Evolutionary conservation across 1,284 basidiomycete species (phyloP).

Genomic region (Meripilus lineatus): DNA sequence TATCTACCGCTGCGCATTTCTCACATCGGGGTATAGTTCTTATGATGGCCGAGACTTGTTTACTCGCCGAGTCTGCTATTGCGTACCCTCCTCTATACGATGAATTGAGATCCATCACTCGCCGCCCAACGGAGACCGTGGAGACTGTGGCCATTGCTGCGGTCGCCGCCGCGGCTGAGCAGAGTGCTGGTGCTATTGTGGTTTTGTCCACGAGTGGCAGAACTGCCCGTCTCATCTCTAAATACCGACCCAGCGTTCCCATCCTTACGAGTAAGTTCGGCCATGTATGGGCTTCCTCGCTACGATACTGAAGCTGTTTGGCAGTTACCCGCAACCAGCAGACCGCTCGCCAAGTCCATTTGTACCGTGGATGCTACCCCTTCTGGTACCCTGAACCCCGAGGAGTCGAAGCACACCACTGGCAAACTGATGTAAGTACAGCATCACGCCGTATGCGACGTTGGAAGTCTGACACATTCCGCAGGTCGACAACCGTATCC

Average conservation of each 20-base stretch:
- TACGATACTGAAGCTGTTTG: neutral
- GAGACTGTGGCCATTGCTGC: conserved; percentile 95
- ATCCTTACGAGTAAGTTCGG: conserved; percentile 84
- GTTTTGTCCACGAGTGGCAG: conserved; percentile 97
- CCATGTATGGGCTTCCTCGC: conserved; percentile 1
- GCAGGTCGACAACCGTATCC: conserved; percentile 83
- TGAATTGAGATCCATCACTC: conserved; percentile 75
- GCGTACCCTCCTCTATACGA: conserved; percentile 92
- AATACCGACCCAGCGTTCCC: conserved; percentile 92
- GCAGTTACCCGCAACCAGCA: conserved; percentile 95
- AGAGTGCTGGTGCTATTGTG: conserved; percentile 90
- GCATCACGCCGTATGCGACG: conserved; percentile 24
- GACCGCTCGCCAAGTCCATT: conserved; percentile 94
- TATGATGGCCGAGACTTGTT: conserved; percentile 99
- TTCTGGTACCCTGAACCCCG: conserved; percentile 95
- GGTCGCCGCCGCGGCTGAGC: conserved; percentile 92
- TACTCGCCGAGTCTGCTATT: conserved; percentile 90
- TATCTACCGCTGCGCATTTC: conserved; percentile 5
- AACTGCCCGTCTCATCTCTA: conserved; percentile 94
- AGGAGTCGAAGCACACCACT: conserved; percentile 83
- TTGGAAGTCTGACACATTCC: conserved; percentile 17
- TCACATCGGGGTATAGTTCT: conserved; percentile 51
- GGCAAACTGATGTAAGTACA: conserved; percentile 90
- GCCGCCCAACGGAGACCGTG: conserved; percentile 85
- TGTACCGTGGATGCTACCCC: conserved; percentile 96